A percentile compares a stretch with the other conserved stretches of the same genome.
Conservation (phyloP, 1,139 yeast genomes). For the Candida glucosophila region DNA sequence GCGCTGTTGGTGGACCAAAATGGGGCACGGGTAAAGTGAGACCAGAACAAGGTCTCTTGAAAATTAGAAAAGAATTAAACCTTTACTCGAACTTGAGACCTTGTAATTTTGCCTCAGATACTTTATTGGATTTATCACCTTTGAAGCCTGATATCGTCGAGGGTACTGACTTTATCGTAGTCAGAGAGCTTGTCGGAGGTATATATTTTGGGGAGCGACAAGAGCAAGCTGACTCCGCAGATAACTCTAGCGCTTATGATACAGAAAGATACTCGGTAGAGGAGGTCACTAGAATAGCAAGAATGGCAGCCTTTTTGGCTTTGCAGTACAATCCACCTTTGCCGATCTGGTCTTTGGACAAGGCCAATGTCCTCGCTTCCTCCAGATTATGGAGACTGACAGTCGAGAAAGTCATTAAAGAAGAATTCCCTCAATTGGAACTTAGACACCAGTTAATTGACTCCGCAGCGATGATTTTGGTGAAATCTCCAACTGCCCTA, state of each 20-base stretch:
- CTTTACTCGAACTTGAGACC: constrained; percentile 95
- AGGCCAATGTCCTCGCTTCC: constrained; percentile 94
- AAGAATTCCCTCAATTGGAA: constrained; percentile 82
- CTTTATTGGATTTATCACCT: constrained; percentile 79
- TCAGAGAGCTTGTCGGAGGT: constrained; percentile 95
- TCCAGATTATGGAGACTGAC: constrained; percentile 95
- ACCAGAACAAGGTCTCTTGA: constrained; percentile 93
- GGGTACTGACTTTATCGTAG: constrained; percentile 88
- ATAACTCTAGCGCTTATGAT: constrained; percentile 67
- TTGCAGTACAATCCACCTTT: constrained; percentile 87
- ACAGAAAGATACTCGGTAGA: constrained; percentile 85
- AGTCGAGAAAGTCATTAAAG: constrained; percentile 72
- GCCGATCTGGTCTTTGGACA: constrained; percentile 93
- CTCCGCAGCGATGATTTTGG: constrained; percentile 96
- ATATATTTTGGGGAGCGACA: constrained; percentile 93
- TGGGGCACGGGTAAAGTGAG: constrained; percentile 95
- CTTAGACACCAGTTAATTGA: constrained; percentile 93
- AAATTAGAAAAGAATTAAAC: constrained; percentile 89
- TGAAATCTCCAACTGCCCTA: constrained; percentile 80
- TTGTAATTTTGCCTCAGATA: constrained; percentile 86
- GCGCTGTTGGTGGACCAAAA: constrained; percentile 99
- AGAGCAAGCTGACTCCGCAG: constrained; percentile 79
- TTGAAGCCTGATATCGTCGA: constrained; percentile 72
- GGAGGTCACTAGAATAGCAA: constrained; percentile 88
- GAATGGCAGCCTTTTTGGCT: constrained; percentile 98